Conservation (phyloP, 2,329 filamentous ascomycete genomes). For the Dothidotthia symphoricarpi region DNA sequence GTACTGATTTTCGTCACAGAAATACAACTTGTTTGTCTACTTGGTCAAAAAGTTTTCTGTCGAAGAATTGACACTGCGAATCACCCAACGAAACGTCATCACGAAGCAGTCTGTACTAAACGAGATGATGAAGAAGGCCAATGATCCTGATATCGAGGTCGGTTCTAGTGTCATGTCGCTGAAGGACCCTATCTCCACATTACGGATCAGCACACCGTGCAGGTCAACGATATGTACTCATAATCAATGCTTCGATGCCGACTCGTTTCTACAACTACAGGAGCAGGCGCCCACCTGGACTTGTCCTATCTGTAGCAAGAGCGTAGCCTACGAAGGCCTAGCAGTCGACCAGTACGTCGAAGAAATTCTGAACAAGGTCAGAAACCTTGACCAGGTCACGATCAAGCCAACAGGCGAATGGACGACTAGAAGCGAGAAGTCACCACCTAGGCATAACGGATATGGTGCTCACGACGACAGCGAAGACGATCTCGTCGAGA, state of each 20-base stretch:
- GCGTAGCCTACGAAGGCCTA: conserved; percentile 74
- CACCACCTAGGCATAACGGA: conserved; percentile 40
- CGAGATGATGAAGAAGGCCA: conserved; percentile 76
- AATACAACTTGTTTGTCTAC: conserved; percentile 61
- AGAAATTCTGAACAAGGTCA: conserved; percentile 77
- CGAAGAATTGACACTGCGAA: conserved; percentile 65
- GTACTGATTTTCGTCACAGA: conserved; percentile 31
- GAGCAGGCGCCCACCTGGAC: conserved; percentile 95
- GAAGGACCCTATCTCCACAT: conserved; percentile 87
- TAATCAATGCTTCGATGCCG: conserved; percentile 92
- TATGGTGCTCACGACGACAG: conserved; percentile 42
- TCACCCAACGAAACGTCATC: conserved; percentile 69
- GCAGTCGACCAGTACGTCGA: conserved; percentile 91
- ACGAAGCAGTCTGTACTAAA: conserved; percentile 76
- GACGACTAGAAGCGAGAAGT: conserved; percentile 51
- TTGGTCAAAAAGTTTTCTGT: conserved; percentile 73
- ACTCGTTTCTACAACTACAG: conserved; percentile 87
- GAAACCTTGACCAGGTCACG: conserved; percentile 76
- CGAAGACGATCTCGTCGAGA: conserved; percentile 49
- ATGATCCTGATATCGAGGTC: conserved; percentile 84
- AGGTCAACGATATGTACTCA: conserved; percentile 79
- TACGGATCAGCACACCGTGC: conserved; percentile 76
- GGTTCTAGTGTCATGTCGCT: conserved; percentile 86
- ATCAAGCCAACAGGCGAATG: conserved; percentile 86
- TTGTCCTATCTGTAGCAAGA: conserved; percentile 91